Evolutionary conservation across 805 yeast genomes (phyloP), one percentile per base, ranked within the genome.

Genomic region (Candida easanensis): DNA sequence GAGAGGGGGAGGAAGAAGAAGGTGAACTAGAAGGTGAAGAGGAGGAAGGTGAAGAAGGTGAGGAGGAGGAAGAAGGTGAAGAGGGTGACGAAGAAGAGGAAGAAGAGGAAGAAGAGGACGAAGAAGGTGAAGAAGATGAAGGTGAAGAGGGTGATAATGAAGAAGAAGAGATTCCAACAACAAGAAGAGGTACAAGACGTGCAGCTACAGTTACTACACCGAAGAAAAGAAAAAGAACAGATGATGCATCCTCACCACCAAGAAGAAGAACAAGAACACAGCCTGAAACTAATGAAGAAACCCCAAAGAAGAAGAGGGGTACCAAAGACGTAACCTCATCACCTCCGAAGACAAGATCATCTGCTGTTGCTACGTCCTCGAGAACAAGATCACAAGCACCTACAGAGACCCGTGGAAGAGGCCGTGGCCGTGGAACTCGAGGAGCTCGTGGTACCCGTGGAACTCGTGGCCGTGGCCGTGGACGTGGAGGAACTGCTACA

Each of bases 21-120:
- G 54, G 50, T 28, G 51, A 41, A 20, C 52, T 41, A 22, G 50
- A 50, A 7, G 40, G 45, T 18, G 42, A 30, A 8, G 42, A 31
- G 3, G 41, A 19, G 14, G 31, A 34, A 18, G 38, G 16, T 8
- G 38, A 15, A 11, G 36, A 31, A 4, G 30, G 22, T 8, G 33
- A 38, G 30, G 36, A 31, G 3, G 36, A 22, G 11, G 41, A 30
- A 11, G 34, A 20, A 3, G 34, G 15, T 11, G 41, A 38, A 19
- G 41, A 31, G 16, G 36, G 17, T 7, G 41, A 31, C 5, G 30
- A 38, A 16, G 41, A 26, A 22, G 36, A 10, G 4, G 36, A 38
- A 14, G 31, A 18, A 4, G 35, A 30, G 10, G 36, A 38, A 4
- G 36, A 23, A 6, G 31, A 37, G 7, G 34, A 20, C 4, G 40